Evolutionary conservation across 148 eudicot genomes (phyloP), one percentile per base, ranked within the genome.

Genomic region (Cornus kousa): DNA sequence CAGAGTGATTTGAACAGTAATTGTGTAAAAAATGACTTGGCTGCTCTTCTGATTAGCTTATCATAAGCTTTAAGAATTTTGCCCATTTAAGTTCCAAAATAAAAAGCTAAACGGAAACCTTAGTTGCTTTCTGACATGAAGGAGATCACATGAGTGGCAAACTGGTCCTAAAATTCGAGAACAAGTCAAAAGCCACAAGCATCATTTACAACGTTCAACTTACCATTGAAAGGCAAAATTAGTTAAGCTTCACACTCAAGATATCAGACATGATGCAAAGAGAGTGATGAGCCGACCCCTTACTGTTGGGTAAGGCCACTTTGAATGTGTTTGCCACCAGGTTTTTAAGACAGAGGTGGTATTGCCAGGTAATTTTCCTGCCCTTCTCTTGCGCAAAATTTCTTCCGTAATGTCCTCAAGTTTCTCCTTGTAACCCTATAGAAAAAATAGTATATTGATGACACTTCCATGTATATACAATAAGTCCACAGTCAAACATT

Each of bases 321-420:
- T 80, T 2, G 82, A 74, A 68, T 74, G 82, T 50, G 70, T 57
- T 65, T 80, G 78, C 82, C 82, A 80, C 82, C 82, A 80, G 13
- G 68, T 59, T 55, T 80, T 80, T 9, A 80, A 64, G 16, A 80
- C 78, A 13, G 78, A 74, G 7, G 78, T 80, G 2, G 82, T 80
- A 40, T 80, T 78, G 8, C 82, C 83, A 12, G 83, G 83, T 20
- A 80, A 70, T 43, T 80, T 80, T 19, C 83, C 83, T 28, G 83
- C 83, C 53, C 78, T 75, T 68, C 83, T 74, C 68, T 80, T 80
- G 16, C 83, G 35, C 39, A 80, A 23, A 2, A 75, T 80, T 37
- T 80, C 83, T 31, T 80, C 83, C 39, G 75, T 53, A 37, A 75
- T 66, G 60, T 80, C 83, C 24, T 53, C 78, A 22, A 80, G 70